phyloP scores from a whole-genome alignment of 2,329 filamentous ascomycete species.

The Colletotrichum navitas region DNA sequence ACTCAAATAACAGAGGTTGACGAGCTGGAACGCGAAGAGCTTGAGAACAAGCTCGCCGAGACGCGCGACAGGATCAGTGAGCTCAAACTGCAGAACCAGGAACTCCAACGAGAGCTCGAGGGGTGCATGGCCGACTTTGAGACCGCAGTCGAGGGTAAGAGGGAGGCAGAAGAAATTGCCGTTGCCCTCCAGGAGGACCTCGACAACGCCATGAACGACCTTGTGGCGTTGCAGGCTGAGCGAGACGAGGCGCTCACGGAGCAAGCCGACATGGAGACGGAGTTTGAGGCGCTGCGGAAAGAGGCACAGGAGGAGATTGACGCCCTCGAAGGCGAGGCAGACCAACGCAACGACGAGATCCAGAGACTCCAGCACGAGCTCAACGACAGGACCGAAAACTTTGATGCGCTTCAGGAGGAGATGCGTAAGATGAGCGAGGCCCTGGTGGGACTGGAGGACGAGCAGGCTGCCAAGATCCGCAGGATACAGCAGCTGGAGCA shows the following conservation, averaged over 20 bases:
- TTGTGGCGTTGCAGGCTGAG: constrained; percentile 83
- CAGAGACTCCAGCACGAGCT: constrained; percentile 79
- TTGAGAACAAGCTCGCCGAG: constrained; percentile 86
- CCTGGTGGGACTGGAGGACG: constrained; percentile 88
- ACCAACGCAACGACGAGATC: constrained; percentile 78
- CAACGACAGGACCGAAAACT: constrained; percentile 84
- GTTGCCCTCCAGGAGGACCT: constrained; percentile 83
- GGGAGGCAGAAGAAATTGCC: constrained; percentile 68
- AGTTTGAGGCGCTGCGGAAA: constrained; percentile 71
- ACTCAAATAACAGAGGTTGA: constrained; percentile 69
- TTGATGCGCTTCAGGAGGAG: constrained; percentile 91
- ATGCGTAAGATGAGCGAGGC: constrained; percentile 93
- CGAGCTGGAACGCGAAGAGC: constrained; percentile 85
- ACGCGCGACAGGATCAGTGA: constrained; percentile 89
- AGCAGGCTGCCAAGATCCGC: constrained; percentile 81
- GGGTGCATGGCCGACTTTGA: constrained; percentile 85
- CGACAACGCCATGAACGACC: constrained; percentile 81
- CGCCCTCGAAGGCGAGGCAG: constrained; percentile 76
- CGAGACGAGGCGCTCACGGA: constrained; percentile 86
- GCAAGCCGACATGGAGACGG: constrained; percentile 68
- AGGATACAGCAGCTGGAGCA: constrained; percentile 86
- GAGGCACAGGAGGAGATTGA: constrained; percentile 77
- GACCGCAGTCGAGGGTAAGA: constrained; percentile 73
- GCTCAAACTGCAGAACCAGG: constrained; percentile 89
- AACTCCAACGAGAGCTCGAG: constrained; percentile 85